phyloP scores from a whole-genome alignment of 768 basidiomycete genomes.

The Boletus rubescentipes region DNA sequence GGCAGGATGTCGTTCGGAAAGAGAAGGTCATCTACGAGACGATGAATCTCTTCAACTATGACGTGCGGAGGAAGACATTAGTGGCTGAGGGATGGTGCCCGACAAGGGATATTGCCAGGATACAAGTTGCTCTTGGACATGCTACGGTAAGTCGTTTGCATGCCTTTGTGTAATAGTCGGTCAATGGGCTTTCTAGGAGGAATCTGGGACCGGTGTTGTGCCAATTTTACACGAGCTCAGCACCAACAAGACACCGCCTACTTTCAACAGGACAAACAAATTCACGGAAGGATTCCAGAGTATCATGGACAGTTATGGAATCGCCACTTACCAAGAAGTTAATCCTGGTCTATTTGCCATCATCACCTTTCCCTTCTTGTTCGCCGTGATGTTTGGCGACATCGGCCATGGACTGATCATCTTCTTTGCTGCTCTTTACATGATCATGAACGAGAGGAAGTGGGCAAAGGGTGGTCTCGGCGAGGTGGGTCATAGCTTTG shows the following conservation, averaged over 20 bases:
- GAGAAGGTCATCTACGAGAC: constrained; percentile 97
- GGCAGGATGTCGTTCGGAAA: constrained; percentile 92
- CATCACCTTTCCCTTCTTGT: constrained; percentile 95
- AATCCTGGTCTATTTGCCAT: constrained; percentile 94
- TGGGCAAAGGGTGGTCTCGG: constrained; percentile 71
- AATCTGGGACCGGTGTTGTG: constrained; percentile 88
- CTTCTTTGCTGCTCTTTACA: constrained; percentile 68
- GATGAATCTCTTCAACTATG: constrained; percentile 93
- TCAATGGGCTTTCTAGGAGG: constrained; percentile 50
- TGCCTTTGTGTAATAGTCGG: neutral
- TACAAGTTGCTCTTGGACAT: constrained; percentile 84
- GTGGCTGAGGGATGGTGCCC: constrained; percentile 99
- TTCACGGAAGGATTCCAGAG: constrained; percentile 97
- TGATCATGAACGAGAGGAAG: constrained; percentile 86
- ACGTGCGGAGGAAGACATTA: constrained; percentile 88
- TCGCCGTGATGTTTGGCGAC: constrained; percentile 99
- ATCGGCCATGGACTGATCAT: constrained; percentile 93
- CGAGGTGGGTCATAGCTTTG: constrained; percentile 50
- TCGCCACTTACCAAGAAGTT: constrained; percentile 92
- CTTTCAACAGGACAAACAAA: constrained; percentile 91
- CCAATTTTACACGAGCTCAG: constrained; percentile 89
- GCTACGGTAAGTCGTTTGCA: constrained; percentile 63
- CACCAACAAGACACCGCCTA: constrained; percentile 91
- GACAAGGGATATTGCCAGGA: constrained; percentile 81
- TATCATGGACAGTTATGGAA: constrained; percentile 97